Base-by-base conservation (phyloP, 2,329 filamentous ascomycete genomes). In the Bipolaris oryzae region DNA sequence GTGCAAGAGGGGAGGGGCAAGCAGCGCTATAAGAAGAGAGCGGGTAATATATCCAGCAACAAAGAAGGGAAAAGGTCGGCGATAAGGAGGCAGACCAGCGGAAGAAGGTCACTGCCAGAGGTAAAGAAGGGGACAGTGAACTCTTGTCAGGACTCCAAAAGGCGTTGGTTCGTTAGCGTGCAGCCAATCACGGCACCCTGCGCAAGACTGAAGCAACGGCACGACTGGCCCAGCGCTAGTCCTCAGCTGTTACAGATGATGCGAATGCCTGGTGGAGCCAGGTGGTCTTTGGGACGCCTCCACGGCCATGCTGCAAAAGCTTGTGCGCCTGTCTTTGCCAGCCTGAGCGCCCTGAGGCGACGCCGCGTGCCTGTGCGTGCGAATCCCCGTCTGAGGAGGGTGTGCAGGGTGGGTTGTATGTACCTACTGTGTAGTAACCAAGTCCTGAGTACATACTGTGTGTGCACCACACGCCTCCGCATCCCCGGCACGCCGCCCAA, bases 41-140 rank as follows among this genome's bases (percentile, higher is more conserved):
- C 38, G 31, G 39, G 53, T 61, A 67, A 50, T 64, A 67, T 61
- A 64, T 51, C 39, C 60, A 67, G 54, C 54, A 54, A 67, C 61
- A 67, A 63, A 54, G 52, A 66, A 67, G 60, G 53, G 52, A 66
- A 67, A 62, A 39, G 43, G 45, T 55, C 56, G 13, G 38, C 46
- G 43, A 50, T 42, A 50, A 42, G 47, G 53, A 43, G 43, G 41
- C 31, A 48, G 53, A 54, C 34, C 45, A 51, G 58, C 51, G 53
- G 34, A 49, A 44, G 55, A 46, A 35, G 59, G 55, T 60, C 58
- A 50, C 55, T 33, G 56, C 45, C 44, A 57, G 60, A 62, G 53
- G 48, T 44, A 54, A 53, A 53, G 46, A 54, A 49, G 55, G 23
- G 16, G 41, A 51, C 31, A 39, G 37, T 21, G 34, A 33, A 20